A percentile compares a stretch with the other conserved stretches of the same genome.
phyloP scores from a whole-genome alignment of 371 early-diverging fungal species.

The Lichtheimia ramosa region DNA sequence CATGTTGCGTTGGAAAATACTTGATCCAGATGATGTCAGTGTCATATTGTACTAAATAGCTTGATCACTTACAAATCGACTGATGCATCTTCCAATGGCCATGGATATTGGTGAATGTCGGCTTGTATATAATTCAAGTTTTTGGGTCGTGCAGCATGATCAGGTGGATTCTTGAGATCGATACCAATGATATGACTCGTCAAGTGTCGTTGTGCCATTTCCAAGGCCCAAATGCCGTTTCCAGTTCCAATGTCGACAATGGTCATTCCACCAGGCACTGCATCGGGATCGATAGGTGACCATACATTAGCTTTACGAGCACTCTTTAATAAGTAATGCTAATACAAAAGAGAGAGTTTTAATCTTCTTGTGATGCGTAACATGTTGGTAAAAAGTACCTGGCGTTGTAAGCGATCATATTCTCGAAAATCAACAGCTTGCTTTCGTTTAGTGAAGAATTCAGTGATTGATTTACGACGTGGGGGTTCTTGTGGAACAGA shows the following conservation, averaged over 20 bases:
- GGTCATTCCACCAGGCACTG: constrained; percentile 17
- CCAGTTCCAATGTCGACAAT: constrained; percentile 58
- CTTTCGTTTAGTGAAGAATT: constrained; percentile 44
- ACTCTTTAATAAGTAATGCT: constrained; percentile 49
- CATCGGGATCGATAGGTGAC: constrained; percentile 35
- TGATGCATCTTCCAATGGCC: constrained; percentile 35
- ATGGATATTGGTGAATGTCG: constrained; percentile 30
- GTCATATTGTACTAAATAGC: neutral
- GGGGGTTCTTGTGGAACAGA: constrained; percentile 9
- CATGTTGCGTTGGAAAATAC: constrained; percentile 48
- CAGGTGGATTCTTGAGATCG: constrained; percentile 50
- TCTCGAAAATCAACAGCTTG: constrained; percentile 39
- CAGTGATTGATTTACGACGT: constrained; percentile 48
- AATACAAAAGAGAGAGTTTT: constrained; percentile 23
- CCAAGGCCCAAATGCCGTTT: constrained; percentile 59
- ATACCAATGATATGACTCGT: constrained; percentile 51
- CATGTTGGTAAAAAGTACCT: constrained; percentile 18
- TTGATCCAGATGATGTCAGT: constrained; percentile 8
- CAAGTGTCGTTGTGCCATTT: constrained; percentile 55
- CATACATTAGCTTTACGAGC: constrained; percentile 42
- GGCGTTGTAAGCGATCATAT: constrained; percentile 43
- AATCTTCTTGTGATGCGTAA: too few species aligned
- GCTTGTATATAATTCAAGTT: constrained; percentile 33
- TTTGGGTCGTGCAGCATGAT: constrained; percentile 28
- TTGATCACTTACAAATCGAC: constrained; percentile 44